A percentile compares a stretch with the other conserved stretches of the same genome.
Conservation (phyloP, 2,329 filamentous ascomycete genomes). For the Fonsecaea pedrosoi region DNA sequence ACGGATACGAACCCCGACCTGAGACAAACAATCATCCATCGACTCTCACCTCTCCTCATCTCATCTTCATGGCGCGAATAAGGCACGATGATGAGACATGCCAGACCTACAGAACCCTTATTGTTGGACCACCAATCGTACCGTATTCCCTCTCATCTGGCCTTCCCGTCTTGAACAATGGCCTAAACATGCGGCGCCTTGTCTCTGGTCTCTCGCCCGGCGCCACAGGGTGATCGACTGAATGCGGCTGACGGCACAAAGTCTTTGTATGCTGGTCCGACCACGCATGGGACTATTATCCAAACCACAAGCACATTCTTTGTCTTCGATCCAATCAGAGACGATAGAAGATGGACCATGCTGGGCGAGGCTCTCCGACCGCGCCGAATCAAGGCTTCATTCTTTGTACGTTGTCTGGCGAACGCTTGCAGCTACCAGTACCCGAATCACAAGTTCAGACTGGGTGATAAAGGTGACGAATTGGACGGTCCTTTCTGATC, state of each 20-base stretch:
- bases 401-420: conserved; percentile 32
- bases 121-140: not conserved
- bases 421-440: conserved; percentile 22
- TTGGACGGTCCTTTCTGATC: not conserved
- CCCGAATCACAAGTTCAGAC: not conserved
- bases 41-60: not conserved
- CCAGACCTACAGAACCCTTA: not conserved
- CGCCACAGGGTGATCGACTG: not conserved
- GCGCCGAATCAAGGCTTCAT: conserved; percentile 17
- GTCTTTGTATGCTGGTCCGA: conserved; percentile 1
- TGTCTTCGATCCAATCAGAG: not conserved
- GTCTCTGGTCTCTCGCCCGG: not conserved
- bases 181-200: not conserved
- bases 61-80: not conserved
- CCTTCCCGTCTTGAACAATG: not conserved
- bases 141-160: not conserved
- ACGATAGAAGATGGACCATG: conserved; percentile 11
- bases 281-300: not conserved
- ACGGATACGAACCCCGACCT: not conserved
- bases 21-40: not conserved
- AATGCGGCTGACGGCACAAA: conserved; percentile 4
- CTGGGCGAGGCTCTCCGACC: conserved; percentile 21
- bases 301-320: not conserved
- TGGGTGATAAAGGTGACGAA: conserved; percentile 11
- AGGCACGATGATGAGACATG: not conserved